Evolutionary conservation across 1,284 basidiomycete genomes (phyloP), one percentile per base, ranked within the genome.

Genomic region (Heterobasidion occidentale): DNA sequence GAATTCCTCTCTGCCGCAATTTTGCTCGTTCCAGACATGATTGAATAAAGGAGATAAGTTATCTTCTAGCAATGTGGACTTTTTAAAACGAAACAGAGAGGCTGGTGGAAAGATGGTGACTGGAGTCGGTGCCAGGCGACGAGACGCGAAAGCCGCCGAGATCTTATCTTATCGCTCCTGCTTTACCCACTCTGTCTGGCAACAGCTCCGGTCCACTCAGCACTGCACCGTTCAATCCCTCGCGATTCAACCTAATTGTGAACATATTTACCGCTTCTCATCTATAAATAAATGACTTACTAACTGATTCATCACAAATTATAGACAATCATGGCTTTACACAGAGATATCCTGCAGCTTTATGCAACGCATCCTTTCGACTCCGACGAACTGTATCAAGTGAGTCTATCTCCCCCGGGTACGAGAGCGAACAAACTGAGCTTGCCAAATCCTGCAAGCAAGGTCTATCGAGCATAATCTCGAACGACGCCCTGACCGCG

Each of bases 1-100:
- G 86, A 86, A 63, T 86, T 88, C 57, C 88, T 76, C 59, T 92
- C 88, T 15, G 78, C 72, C 11, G 80, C 70, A 9, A 88, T 77
- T 68, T 83, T 90, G 70, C 76, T 78, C 54, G 59, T 52, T 15
- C 50, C 59, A 36, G 61, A 62, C 60, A 57, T 61, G 35, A 27
- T 55, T 48, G 46, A 42, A 42, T 11, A 42, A 8, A 27, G 27
- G 27, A 27, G 27, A 27, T 27, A 27, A 27, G 4, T 27, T 27
- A 27, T 27, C 27, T 27, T 27, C 27, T 27, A 27, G 27, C 27
- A 27, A 27, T 27, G 27, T 27, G 27, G 27, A 27, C 27, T 27
- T 27, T 27, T 27, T 27, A 27, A 6, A 27, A 27, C 27, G 27
- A 27, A 27, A 27, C 6, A 27, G 4, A 27, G 27, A 27, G 27